Conservation (phyloP, 148 eudicot genomes). For the Pouteria glomerata region DNA sequence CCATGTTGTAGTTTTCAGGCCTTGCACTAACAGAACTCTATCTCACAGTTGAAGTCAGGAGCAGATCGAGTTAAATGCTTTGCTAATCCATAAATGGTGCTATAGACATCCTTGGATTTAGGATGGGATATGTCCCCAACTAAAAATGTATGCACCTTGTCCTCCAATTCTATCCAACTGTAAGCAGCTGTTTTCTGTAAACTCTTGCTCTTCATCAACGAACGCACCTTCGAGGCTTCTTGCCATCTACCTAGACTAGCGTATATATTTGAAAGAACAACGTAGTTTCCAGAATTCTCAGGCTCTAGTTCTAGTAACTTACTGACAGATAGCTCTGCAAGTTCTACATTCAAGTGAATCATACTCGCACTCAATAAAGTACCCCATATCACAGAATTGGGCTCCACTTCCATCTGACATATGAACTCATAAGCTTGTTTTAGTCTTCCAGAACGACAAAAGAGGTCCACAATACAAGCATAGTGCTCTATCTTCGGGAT, state of each 20-base stretch:
- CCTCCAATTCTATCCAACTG: conserved; percentile 57
- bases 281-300: conserved; percentile 54
- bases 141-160: conserved; percentile 45
- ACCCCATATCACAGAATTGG: conserved; percentile 58
- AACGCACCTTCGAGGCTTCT: conserved; percentile 34
- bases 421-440: conserved; percentile 46
- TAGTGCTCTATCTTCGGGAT: conserved; percentile 46
- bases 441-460: conserved; percentile 44
- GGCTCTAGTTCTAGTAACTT: conserved; percentile 47
- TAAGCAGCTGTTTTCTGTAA: conserved; percentile 46
- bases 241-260: conserved; percentile 51
- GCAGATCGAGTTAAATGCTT: conserved; percentile 16
- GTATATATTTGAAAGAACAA: conserved; percentile 48
- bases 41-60: background rate
- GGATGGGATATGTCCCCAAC: conserved; percentile 41
- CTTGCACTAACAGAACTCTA: background rate
- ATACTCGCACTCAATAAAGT: conserved; percentile 49
- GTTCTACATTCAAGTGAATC: conserved; percentile 30
- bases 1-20: background rate
- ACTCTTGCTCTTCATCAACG: conserved; percentile 29
- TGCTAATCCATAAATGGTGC: conserved; percentile 25
- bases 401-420: conserved; percentile 40
- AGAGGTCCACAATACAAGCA: conserved; percentile 57
- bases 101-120: conserved; percentile 31
- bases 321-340: conserved; percentile 41